Evolutionary conservation across 2,329 filamentous ascomycete genomes (phyloP), one percentile per base, ranked within the genome.

Genomic region (Chalaropsis thielavioides): DNA sequence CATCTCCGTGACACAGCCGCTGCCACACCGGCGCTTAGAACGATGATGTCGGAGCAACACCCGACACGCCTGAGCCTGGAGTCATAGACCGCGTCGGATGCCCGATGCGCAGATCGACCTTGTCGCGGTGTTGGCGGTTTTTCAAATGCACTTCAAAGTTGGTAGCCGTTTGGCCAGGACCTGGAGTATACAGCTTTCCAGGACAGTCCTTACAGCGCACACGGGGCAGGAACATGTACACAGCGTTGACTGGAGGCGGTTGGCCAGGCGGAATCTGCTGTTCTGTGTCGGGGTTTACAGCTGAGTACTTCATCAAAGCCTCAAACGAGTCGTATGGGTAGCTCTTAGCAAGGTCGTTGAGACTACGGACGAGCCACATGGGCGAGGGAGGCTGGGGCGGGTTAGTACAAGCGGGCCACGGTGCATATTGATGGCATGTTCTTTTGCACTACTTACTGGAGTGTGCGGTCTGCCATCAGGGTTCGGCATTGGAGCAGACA

Each of bases 61-160:
- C 31, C 10, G 27, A 15, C 43, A 22, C 13, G 35, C 22, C 38
- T 2, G 51, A 40, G 15, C 27, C 58, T n/a, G 46, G 64, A 17
- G 35, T 58, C 27, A 35, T 58, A 11, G 68, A 67, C 38, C 67
- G 64, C 49, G 70, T 70, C 46, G 70, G 66, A 40, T 68, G 69
- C 40, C 70, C 70, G 46, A 73, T 68, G 31, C 76, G 71, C 63
- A 68, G 67, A 44, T 72, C 72, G 10, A 92, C 89, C 70, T 82
- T 83, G 69, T 89, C 84, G 70, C 86, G 83, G 74, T 99, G 94
- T 63, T 81, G 79, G 54, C 88, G 83, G 74, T 96, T 96, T 74
- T 87, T 89, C 61, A 97, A 79, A 76, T 99, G 94, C 0, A 95
- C 85, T 75, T 96, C 90, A 68, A 99, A 99, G 72, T 96, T 95